Conservation (phyloP, 2,329 filamentous ascomycete species). For the Ascochyta koolunga region DNA sequence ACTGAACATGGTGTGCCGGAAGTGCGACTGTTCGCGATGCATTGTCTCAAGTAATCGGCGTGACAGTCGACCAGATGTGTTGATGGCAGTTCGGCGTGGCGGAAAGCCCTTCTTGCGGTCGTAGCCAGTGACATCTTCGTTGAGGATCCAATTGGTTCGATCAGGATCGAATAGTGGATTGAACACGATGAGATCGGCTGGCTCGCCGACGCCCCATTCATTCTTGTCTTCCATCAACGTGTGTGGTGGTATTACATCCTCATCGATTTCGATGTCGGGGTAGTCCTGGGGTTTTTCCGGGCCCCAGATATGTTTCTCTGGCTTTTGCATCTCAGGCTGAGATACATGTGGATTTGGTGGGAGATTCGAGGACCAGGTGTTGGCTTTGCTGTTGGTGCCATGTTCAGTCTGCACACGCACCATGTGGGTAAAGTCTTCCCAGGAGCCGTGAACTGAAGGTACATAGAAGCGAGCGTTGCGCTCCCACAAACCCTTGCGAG, state of each 20-base stretch:
- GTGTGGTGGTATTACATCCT: constrained; percentile 60
- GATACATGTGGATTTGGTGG: constrained; percentile 52
- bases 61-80: constrained; percentile 72
- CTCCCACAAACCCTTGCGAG: constrained; percentile 77
- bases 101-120: constrained; percentile 60
- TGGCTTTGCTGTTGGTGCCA: constrained; percentile 54
- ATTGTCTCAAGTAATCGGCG: constrained; percentile 71
- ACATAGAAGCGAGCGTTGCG: constrained; percentile 78
- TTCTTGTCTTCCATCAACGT: constrained; percentile 62
- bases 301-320: constrained; percentile 58
- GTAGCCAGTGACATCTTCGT: constrained; percentile 74
- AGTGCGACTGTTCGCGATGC: constrained; percentile 74
- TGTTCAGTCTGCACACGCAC: constrained; percentile 67
- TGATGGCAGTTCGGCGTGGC: constrained; percentile 72
- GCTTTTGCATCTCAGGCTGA: constrained; percentile 45
- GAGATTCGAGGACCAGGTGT: constrained; percentile 51
- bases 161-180: constrained; percentile 78
- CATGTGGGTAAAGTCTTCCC: constrained; percentile 72
- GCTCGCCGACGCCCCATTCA: constrained; percentile 71
- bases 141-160: constrained; percentile 74
- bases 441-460: constrained; percentile 70
- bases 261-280: constrained; percentile 58
- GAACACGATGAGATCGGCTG: constrained; percentile 77
- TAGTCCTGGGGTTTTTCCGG: constrained; percentile 52
- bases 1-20: constrained; percentile 74